Evolutionary conservation across 164 flowering plant species (phyloP), one percentile per base, ranked within the genome.

Genomic region (Chloranthus sessilifolius): DNA sequence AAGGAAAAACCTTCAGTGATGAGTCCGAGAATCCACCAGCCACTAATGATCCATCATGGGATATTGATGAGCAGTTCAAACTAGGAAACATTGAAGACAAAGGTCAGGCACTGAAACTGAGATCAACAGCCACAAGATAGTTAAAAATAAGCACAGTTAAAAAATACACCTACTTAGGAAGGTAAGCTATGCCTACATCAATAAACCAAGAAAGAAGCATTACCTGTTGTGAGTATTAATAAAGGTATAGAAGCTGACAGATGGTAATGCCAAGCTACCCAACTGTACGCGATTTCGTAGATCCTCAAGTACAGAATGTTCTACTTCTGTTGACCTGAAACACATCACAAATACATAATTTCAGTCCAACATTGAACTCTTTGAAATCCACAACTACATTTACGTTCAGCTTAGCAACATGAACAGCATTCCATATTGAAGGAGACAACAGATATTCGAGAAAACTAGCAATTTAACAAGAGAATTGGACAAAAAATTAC

Each of bases 11-110:
- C 97, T 94, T 94, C 51, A 94, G 35, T 21, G 96, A 86, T 29
- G 99, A 94, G 62, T 94, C 99, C 58, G 97, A 83, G 65, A 94
- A 94, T 66, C 97, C 99, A 62, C 96, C 99, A 68, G 92, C 99
- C 65, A 94, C 85, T 66, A 89, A 62, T 23, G 99, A 89, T 36
- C 99, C 97, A 74, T 94, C 97, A 62, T 74, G 82, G 38, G 99
- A 89, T 62, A 94, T 81, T 55, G 99, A 76, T 28, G 88, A 70
- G 62, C 95, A 89, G 58, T 89, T 94, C 52, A 94, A 73, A 40
- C 96, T 92, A 65, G 20, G 33, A 59, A 31, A 55, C 17, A 53
- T 50, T 49, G 23, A 27, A 54, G 27, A 62, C 25, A 44, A 16
- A 36, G n/a, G 41, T 61, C 45, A 63, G 33, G 10, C 10, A 61